Percentiles rank a stretch among this genome's conserved stretches.
Conservation (phyloP, 2,329 filamentous ascomycete species). For the Botrytis porri region DNA sequence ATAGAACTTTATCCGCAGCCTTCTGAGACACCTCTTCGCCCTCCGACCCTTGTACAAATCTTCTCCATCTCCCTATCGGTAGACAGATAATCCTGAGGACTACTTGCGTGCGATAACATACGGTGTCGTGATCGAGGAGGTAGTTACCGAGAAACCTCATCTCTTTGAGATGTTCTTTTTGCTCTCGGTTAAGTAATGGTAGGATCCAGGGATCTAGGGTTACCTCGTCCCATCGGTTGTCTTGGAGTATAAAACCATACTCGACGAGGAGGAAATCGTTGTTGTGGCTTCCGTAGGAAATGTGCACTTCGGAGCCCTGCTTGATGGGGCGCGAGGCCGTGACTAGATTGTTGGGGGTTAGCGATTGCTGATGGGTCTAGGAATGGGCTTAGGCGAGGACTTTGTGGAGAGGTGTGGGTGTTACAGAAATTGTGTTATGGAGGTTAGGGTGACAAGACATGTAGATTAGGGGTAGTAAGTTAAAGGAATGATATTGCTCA, state of each 20-base stretch:
- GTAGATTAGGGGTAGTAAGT: background rate
- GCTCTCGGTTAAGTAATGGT: conserved; percentile 30
- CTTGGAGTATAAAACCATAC: conserved; percentile 45
- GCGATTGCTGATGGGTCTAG: background rate
- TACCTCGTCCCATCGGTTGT: conserved; percentile 36
- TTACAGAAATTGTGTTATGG: background rate
- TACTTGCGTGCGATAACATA: conserved; percentile 56
- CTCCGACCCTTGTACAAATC: conserved; percentile 46
- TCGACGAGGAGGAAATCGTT: conserved; percentile 72
- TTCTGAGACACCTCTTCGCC: conserved; percentile 46
- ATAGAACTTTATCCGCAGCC: conserved; percentile 42
- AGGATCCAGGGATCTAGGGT: conserved; percentile 34
- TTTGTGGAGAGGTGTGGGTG: background rate
- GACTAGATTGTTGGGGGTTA: conserved; percentile 36
- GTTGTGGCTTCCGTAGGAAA: conserved; percentile 67
- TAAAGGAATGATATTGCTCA: background rate
- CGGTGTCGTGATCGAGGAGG: conserved; percentile 48
- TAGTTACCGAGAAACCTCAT: conserved; percentile 51
- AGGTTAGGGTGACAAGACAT: too few relatives aligned
- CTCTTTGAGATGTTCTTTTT: conserved; percentile 44
- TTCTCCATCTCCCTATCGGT: conserved; percentile 43
- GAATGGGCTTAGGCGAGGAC: background rate
- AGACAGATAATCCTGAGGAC: conserved; percentile 46
- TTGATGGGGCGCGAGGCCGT: conserved; percentile 50
- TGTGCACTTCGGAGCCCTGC: conserved; percentile 62